Conservation (phyloP, 1,139 yeast species). For the Yamadazyma dushanensis region DNA sequence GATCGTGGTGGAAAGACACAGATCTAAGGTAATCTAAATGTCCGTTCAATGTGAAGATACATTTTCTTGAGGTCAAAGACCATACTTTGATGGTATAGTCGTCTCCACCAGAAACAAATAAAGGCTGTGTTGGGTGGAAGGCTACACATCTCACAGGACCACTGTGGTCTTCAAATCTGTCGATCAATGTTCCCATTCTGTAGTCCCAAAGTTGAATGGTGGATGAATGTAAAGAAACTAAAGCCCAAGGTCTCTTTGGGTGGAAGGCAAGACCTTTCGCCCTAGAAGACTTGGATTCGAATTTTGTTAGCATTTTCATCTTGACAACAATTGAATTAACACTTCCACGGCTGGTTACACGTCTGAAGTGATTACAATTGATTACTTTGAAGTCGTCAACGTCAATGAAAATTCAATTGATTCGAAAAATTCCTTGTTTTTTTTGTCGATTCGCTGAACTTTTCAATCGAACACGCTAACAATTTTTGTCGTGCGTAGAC, state of each 20-base stretch:
- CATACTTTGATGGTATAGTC: conserved; percentile 94
- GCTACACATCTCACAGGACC: conserved; percentile 96
- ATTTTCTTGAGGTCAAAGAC: conserved; percentile 90
- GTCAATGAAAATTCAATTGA: conserved; percentile 1
- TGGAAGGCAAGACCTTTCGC: conserved; percentile 99
- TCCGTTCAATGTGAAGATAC: conserved; percentile 86
- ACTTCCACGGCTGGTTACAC: not conserved
- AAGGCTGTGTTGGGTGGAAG: conserved; percentile 97
- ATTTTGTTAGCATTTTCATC: conserved; percentile 97
- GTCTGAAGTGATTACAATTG: not conserved
- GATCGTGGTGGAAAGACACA: conserved; percentile 90
- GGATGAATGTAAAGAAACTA: conserved; percentile 91
- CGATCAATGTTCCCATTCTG: conserved; percentile 97
- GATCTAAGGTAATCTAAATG: conserved; percentile 96
- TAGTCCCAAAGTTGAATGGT: conserved; percentile 98
- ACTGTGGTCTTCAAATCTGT: conserved; percentile 95
- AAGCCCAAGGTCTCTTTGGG: conserved; percentile 95
- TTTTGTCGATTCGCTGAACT: conserved; percentile 14
- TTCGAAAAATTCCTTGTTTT: conserved; percentile 5
- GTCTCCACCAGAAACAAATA: conserved; percentile 96
- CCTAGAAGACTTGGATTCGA: conserved; percentile 97
- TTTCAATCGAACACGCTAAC: conserved; percentile 3
- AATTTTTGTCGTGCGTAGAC: not conserved
- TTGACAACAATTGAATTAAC: not conserved
- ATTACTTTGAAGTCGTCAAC: not conserved